A percentile compares a stretch with the other conserved stretches of the same genome.
phyloP scores from a whole-genome alignment of 2,329 filamentous ascomycete genomes.

The Lasiodiplodia sp. region DNA sequence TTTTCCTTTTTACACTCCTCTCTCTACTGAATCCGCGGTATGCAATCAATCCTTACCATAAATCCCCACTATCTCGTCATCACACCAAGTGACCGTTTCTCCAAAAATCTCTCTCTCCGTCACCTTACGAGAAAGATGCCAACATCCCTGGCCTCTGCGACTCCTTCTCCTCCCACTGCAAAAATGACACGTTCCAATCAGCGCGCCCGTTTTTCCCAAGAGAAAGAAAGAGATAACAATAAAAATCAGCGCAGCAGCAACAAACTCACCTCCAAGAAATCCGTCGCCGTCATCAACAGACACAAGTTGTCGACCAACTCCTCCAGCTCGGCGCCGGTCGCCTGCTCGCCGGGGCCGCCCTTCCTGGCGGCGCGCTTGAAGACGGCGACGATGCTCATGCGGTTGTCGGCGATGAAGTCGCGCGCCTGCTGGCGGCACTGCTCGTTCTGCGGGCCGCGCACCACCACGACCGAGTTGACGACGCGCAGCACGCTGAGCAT shows the following conservation, averaged over 20 bases:
- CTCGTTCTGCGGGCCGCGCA: slow-evolving; percentile 81
- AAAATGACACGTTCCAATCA: not conserved
- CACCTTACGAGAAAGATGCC: not conserved
- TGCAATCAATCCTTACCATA: not conserved
- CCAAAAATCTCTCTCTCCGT: not conserved
- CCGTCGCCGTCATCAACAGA: slow-evolving; percentile 80
- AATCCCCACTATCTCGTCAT: not conserved
- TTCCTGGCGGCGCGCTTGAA: slow-evolving; percentile 90
- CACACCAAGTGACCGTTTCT: not conserved
- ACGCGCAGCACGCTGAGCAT: slow-evolving; percentile 82
- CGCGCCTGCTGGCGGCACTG: slow-evolving; percentile 75
- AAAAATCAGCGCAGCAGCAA: not conserved
- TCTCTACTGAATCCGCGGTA: not conserved
- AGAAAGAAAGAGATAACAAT: not conserved
- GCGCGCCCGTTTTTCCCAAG: not conserved
- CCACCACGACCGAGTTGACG: slow-evolving; percentile 81
- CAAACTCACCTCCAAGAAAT: slow-evolving; percentile 80
- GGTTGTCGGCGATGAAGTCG: slow-evolving; percentile 81
- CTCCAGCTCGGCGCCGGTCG: slow-evolving; percentile 56
- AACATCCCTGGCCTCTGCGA: slow-evolving; percentile 1
- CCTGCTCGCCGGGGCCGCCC: slow-evolving; percentile 55
- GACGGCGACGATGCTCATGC: slow-evolving; percentile 83
- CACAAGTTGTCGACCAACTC: slow-evolving; percentile 87
- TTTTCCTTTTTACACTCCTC: not conserved
- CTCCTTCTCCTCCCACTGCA: slow-evolving; percentile 9